Conservation (phyloP, 495 filamentous ascomycete species). For the Penicillium coprophilum region DNA sequence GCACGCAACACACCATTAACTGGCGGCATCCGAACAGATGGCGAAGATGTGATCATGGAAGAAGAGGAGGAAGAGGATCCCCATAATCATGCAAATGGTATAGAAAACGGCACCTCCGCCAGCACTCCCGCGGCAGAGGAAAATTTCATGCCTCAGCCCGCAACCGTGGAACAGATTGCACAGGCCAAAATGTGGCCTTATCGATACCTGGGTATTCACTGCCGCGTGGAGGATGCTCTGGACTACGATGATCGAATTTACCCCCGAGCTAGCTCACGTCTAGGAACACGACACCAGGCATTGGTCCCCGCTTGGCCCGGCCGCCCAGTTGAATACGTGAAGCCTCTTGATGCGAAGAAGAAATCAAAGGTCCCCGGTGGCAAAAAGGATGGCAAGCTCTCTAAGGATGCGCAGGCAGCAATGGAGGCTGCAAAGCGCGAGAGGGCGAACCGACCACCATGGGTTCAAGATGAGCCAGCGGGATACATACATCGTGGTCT, state of each 20-base stretch:
- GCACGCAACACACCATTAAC: constrained; percentile 79
- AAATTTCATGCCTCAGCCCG: constrained; percentile 58
- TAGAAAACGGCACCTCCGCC: constrained; percentile 50
- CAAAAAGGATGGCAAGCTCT: constrained; percentile 68
- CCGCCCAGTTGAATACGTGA: constrained; percentile 81
- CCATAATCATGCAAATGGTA: constrained; percentile 37
- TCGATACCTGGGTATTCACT: constrained; percentile 93
- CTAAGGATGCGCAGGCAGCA: constrained; percentile 75
- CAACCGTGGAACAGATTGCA: constrained; percentile 85
- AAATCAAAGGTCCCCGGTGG: constrained; percentile 58
- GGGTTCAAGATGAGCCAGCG: constrained; percentile 85
- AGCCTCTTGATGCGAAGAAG: constrained; percentile 82
- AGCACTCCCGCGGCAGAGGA: constrained; percentile 60
- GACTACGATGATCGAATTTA: constrained; percentile 99
- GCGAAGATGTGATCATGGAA: constrained; percentile 73
- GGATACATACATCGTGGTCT: constrained; percentile 86
- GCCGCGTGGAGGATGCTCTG: constrained; percentile 90
- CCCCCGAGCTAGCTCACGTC: constrained; percentile 86
- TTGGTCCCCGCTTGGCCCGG: constrained; percentile 82
- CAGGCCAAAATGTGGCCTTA: constrained; percentile 95
- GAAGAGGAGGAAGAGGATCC: constrained; percentile 67
- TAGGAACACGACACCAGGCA: constrained; percentile 91
- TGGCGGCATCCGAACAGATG: constrained; percentile 56
- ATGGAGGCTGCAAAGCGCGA: constrained; percentile 76
- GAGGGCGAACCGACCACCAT: constrained; percentile 80